phyloP scores from a whole-genome alignment of 352 stramenopile species.

The Aphanomyces cochlioides region DNA sequence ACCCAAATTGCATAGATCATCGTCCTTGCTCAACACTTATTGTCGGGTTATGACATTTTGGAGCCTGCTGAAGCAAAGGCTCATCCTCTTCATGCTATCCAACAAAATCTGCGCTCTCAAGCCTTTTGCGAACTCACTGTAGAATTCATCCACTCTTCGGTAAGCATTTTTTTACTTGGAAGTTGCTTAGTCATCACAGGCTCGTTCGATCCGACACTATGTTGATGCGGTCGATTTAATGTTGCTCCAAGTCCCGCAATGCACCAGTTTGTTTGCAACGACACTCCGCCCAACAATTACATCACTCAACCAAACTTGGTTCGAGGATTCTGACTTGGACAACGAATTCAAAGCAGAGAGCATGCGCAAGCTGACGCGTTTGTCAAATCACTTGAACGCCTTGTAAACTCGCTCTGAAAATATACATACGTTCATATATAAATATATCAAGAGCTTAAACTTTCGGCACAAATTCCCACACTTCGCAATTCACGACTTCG shows the following conservation, averaged over 20 bases:
- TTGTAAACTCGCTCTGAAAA: constrained; percentile 36
- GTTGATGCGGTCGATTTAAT: constrained; percentile 4
- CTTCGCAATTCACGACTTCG: constrained; percentile 55
- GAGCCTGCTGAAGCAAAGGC: not conserved
- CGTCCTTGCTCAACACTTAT: constrained; percentile 65
- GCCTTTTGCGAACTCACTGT: constrained; percentile 59
- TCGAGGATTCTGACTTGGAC: not conserved
- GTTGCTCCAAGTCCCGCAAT: not conserved
- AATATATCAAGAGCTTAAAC: constrained; percentile 12
- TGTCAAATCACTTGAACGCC: not conserved
- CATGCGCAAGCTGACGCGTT: not conserved
- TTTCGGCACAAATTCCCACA: constrained; percentile 63
- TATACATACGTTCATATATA: constrained; percentile 33
- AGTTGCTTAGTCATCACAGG: too few relatives aligned
- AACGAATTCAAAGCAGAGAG: constrained; percentile 11
- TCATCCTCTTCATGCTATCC: constrained; percentile 32
- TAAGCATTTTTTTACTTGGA: too few relatives aligned
- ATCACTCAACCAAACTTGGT: not conserved
- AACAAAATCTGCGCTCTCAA: constrained; percentile 43
- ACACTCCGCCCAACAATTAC: not conserved
- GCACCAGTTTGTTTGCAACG: not conserved
- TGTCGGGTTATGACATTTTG: constrained; percentile 45
- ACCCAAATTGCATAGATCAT: not conserved
- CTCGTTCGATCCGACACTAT: not conserved
- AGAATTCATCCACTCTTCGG: constrained; percentile 26